Conservation (phyloP, 2,329 filamentous ascomycete species). For the Zarea fungicola region DNA sequence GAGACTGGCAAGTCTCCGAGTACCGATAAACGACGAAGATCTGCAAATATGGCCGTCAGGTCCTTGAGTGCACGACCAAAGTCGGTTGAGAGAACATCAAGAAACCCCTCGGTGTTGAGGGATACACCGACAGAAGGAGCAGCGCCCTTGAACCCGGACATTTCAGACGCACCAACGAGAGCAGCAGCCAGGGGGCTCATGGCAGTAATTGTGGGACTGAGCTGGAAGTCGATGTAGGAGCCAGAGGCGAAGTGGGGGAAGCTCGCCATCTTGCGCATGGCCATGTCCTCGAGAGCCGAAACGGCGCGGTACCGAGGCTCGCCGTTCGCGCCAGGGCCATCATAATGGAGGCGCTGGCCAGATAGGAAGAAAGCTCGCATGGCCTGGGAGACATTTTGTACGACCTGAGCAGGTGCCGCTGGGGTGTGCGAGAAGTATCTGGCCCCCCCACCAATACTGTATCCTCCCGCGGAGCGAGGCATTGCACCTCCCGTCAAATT, state of each 20-base stretch:
- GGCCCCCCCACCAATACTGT: constrained; percentile 67
- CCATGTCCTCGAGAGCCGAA: constrained; percentile 68
- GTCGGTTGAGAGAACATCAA: constrained; percentile 80
- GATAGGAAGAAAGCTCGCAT: constrained; percentile 90
- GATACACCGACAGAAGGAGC: constrained; percentile 46
- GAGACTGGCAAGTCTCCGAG: constrained; percentile 81
- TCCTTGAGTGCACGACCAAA: constrained; percentile 85
- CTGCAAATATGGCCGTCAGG: constrained; percentile 70
- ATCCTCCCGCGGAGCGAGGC: constrained; percentile 84
- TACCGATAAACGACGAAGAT: constrained; percentile 69
- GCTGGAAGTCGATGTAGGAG: constrained; percentile 80
- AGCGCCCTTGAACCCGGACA: constrained; percentile 38
- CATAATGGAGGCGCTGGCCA: constrained; percentile 81
- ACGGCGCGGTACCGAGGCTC: constrained; percentile 76
- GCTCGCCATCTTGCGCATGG: constrained; percentile 60
- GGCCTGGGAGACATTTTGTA: constrained; percentile 92
- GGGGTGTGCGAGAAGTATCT: constrained; percentile 90
- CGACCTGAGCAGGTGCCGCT: constrained; percentile 78
- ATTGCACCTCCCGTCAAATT: constrained; percentile 87
- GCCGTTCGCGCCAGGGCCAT: constrained; percentile 68
- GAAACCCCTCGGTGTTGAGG: constrained; percentile 75
- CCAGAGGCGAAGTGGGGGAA: constrained; percentile 58
- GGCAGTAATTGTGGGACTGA: constrained; percentile 86
- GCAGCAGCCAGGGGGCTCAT: constrained; percentile 64
- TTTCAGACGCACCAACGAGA: constrained; percentile 40